Conservation (phyloP, 2,329 filamentous ascomycete genomes). For the Scedosporium boydii region DNA sequence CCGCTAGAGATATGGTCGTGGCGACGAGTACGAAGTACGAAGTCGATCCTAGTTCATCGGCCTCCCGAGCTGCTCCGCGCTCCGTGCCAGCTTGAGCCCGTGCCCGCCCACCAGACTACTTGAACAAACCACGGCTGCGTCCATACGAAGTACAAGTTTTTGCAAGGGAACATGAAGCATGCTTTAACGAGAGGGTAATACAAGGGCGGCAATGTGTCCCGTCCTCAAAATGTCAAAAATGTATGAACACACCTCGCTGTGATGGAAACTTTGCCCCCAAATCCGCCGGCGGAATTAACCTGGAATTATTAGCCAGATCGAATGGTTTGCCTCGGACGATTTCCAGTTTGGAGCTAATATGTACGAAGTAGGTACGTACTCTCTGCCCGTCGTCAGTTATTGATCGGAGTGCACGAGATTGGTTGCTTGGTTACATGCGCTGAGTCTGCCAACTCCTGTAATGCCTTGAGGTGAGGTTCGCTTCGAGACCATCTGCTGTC, state of each 20-base stretch:
- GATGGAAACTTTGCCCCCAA: too few relatives aligned
- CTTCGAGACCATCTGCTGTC: background rate
- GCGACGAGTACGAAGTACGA: background rate
- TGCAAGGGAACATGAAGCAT: background rate
- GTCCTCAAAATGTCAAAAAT: too few relatives aligned
- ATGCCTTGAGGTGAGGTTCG: background rate
- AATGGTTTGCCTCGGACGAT: background rate
- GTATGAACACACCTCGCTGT: too few relatives aligned
- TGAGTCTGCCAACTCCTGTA: background rate
- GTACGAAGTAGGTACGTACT: background rate
- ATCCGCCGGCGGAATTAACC: background rate
- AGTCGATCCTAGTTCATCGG: background rate
- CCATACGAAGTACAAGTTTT: too few relatives aligned
- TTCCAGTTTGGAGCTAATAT: background rate
- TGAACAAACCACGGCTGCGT: too few relatives aligned
- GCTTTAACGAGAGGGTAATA: too few relatives aligned
- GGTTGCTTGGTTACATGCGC: background rate
- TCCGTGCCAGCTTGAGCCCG: background rate
- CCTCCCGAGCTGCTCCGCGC: background rate
- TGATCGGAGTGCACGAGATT: background rate
- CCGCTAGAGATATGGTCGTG: background rate
- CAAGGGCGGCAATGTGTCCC: too few relatives aligned
- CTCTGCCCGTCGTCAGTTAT: too few relatives aligned
- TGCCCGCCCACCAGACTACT: background rate
- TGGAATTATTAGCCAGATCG: background rate